Percentiles rank a stretch among this genome's conserved stretches.
Conservation (phyloP, 768 basidiomycete genomes). For the Leucocoprinus sp. region DNA sequence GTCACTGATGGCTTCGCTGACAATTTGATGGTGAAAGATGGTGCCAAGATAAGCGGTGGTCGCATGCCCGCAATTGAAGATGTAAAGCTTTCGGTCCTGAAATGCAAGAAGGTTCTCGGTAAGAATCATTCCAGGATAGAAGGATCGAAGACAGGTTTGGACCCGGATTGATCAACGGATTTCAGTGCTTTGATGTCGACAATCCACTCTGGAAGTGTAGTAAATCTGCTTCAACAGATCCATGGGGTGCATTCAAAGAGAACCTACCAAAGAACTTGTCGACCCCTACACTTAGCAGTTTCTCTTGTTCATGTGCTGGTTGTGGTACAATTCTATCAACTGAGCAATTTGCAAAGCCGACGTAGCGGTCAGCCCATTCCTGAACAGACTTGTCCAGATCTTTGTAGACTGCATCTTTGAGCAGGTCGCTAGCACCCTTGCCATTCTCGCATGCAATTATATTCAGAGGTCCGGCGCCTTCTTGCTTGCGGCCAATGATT, state of each 20-base stretch:
- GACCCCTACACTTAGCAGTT: constrained; percentile 2
- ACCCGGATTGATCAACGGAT: constrained; percentile 1
- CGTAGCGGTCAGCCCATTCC: constrained; percentile 4
- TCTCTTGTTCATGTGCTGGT: constrained; percentile 3
- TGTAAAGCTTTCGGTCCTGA: constrained; percentile 7
- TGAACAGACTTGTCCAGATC: background rate
- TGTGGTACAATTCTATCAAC: constrained; percentile 7
- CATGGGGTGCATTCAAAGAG: background rate
- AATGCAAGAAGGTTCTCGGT: constrained; percentile 8
- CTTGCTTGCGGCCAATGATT: constrained; percentile 1
- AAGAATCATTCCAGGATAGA: constrained; percentile 5
- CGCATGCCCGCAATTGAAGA: constrained; percentile 7
- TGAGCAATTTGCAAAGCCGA: constrained; percentile 10
- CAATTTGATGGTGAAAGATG: background rate
- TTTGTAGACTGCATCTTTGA: constrained; percentile 4
- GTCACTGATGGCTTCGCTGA: constrained; percentile 1
- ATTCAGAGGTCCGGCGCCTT: constrained; percentile 1
- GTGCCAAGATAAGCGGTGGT: constrained; percentile 7
- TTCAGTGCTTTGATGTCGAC: constrained; percentile 5
- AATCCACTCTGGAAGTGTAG: constrained; percentile 1
- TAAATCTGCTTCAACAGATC: background rate
- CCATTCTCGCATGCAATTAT: constrained; percentile 10
- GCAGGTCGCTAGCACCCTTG: background rate
- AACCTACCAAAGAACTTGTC: constrained; percentile 8
- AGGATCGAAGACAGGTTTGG: background rate